Percentiles rank a stretch among this genome's conserved stretches.
Conservation (phyloP, 2,329 filamentous ascomycete species). For the Acrocalymma vagum region DNA sequence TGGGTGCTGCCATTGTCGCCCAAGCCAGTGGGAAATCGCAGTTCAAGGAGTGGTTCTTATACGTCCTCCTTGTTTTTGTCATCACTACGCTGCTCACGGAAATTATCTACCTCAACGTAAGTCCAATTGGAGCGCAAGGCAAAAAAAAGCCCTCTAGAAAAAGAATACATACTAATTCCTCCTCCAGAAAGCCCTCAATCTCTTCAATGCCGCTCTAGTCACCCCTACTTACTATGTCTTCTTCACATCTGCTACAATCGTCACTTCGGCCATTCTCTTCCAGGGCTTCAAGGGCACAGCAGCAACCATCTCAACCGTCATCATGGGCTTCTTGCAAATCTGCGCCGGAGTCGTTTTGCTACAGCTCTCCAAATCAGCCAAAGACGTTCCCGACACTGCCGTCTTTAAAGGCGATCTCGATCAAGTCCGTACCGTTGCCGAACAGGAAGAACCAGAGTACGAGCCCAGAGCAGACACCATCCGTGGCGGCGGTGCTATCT, state of each 20-base stretch:
- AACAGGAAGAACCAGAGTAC: conserved; percentile 94
- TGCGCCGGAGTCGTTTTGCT: conserved; percentile 91
- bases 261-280: conserved; percentile 92
- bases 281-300: conserved; percentile 90
- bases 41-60: conserved; percentile 98
- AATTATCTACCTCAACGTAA: conserved; percentile 94
- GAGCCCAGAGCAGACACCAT: conserved; percentile 97
- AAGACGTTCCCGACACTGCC: conserved; percentile 92
- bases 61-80: conserved; percentile 90
- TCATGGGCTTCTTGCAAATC: conserved; percentile 93
- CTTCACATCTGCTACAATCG: conserved; percentile 94
- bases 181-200: conserved; percentile 92
- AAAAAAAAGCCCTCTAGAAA: too few species aligned
- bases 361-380: conserved; percentile 97
- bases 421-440: conserved; percentile 92
- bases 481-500: conserved; percentile 85
- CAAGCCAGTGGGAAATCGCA: conserved; percentile 83
- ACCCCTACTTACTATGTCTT: conserved; percentile 99
- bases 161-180: too few species aligned
- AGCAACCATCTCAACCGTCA: conserved; percentile 83
- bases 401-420: conserved; percentile 93
- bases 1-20: conserved; percentile 90
- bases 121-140: conserved; percentile 57
- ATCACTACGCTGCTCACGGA: conserved; percentile 88
- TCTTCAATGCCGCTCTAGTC: conserved; percentile 96